Evolutionary conservation across 495 filamentous ascomycete species (phyloP), one percentile per base, ranked within the genome.

Genomic region (Lasiosphaeris hirsuta): DNA sequence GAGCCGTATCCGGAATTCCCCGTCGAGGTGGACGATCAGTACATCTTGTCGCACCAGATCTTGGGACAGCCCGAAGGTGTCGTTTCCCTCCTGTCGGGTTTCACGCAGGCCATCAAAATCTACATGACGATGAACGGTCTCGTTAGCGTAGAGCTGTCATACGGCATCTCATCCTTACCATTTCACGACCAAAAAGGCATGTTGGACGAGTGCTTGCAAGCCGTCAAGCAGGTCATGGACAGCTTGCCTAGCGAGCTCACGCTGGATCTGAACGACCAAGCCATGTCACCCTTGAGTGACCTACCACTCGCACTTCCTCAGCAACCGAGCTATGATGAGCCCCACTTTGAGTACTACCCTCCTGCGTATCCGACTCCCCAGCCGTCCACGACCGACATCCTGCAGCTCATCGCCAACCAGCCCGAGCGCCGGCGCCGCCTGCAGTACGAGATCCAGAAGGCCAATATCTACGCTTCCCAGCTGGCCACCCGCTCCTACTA

Each of bases 381-480:
- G 39, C 63, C 69, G 0, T 50, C 70, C 7, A 61, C n/a, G n/a
- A n/a, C 69, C 40, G 74, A 79, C 51, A 59, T 78, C 19, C 69
- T 73, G 15, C 72, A 69, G 10, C 57, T 63, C 3, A 50, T 75
- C 33, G 60, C 62, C n/a, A 65, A 65, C 35, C 66, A 73, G 14
- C 68, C 69, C 10, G 54, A 61, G 33, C 72, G 75, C n/a, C 76
- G 79, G 4, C 74, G 78, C 8, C 74, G 78, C 4, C 75, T 91
- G 2, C 89, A 92, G 47, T 87, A 83, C 50, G 88, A 94, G 62
- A 92, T 95, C 18, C 90, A 95, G 65, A 92, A 90, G 63, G 84
- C 84, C 17, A 93, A 92, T 60, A 87, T 96, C 19, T 87, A 90
- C 58, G 82, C 83, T 7, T 88, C 83, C 43, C 85, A 90, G 61